phyloP scores from a whole-genome alignment of 345 rosid genomes.

The Erysimum cheiranthoides region DNA sequence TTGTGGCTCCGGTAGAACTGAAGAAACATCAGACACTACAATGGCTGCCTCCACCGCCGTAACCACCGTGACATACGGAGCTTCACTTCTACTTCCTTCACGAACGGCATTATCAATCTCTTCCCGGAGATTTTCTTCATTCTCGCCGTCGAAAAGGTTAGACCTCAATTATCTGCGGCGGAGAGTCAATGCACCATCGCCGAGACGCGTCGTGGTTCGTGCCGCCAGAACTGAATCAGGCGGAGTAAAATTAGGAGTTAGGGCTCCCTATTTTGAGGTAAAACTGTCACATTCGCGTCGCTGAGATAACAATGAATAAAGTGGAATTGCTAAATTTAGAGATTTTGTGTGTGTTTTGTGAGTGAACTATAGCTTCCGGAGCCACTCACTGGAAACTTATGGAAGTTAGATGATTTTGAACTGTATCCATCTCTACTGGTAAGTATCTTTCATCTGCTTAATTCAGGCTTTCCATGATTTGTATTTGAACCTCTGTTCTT shows the following conservation, averaged over 20 bases:
- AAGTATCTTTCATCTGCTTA: conserved; percentile 27
- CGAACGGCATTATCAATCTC: conserved; percentile 26
- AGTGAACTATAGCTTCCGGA: conserved; percentile 63
- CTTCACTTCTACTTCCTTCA: conserved; percentile 20
- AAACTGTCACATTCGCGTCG: not conserved
- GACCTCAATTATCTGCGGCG: conserved; percentile 43
- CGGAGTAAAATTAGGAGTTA: conserved; percentile 64
- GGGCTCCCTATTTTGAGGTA: conserved; percentile 78
- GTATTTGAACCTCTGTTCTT: conserved; percentile 6
- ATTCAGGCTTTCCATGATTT: not conserved
- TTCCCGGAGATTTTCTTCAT: conserved; percentile 26
- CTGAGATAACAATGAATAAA: not conserved
- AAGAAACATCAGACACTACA: conserved; percentile 25
- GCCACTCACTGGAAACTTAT: conserved; percentile 79
- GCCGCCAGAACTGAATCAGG: conserved; percentile 71
- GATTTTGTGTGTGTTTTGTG: conserved; percentile 14
- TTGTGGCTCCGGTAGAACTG: conserved; percentile 11
- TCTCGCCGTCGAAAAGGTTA: conserved; percentile 37
- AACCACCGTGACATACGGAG: conserved; percentile 36
- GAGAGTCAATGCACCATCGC: conserved; percentile 41
- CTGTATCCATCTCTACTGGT: conserved; percentile 81
- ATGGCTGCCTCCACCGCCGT: conserved; percentile 50
- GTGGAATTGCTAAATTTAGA: not conserved
- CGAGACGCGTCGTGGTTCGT: conserved; percentile 54
- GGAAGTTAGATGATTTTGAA: conserved; percentile 86